Evolutionary conservation across 164 flowering plant genomes (phyloP), one percentile per base, ranked within the genome.

Genomic region (Berberis thunbergii): DNA sequence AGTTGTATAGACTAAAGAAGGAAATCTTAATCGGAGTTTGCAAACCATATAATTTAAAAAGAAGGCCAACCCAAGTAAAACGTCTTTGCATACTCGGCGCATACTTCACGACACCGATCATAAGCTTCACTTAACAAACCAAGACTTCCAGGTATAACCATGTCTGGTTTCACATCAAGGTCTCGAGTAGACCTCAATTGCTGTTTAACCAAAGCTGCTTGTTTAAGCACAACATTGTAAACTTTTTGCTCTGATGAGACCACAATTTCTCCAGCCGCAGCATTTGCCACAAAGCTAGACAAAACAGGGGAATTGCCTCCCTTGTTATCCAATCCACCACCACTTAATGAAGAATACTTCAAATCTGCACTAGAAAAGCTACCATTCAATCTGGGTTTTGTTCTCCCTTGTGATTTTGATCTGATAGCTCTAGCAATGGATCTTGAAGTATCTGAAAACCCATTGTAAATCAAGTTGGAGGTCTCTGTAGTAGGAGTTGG

Each of bases 11-110:
- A 40, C 48, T 2, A 10, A 44, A n/a, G 11, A 43, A 11, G 6
- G 6, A 43, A 56, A 45, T 13, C 4, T 2, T 50, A 1, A 41
- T 2, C 2, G 12, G 11, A 1, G 39, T 10, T 60, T 43, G 59
- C 49, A 61, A 26, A 26, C 26, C 26, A 26, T 26, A 26, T 26
- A 26, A 26, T 26, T 26, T 26, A 45, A 4, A 46, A n/a, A 64
- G 72, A 67, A 70, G 53, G 60, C 81, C 69, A 67, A 89, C 97
- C 97, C 73, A 90, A 70, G 70, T 87, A 90, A 77, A 90, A 90
- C 45, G 97, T 90, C 76, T 90, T 90, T 44, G 97, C 94, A 78
- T 90, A 87, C 73, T 90, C 94, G 3, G 89, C 94, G 64, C 97
- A 90, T 26, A 90, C 86, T 74, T 90, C 90, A 26, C 95, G 77